Base-by-base conservation (phyloP, 805 yeast genomes). In the Teunomyces stri region DNA sequence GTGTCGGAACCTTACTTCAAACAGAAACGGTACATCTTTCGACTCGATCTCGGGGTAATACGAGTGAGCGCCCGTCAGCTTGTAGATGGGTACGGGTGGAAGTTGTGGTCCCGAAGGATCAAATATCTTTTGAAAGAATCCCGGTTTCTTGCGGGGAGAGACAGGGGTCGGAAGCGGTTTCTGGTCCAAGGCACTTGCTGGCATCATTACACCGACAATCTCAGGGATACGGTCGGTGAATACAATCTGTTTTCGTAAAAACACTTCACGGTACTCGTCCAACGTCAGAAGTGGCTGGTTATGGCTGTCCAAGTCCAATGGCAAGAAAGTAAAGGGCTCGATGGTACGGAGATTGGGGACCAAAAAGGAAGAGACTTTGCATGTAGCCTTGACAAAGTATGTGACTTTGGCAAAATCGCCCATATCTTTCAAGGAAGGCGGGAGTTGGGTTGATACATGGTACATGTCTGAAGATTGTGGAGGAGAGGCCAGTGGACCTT, bases 351-450 rank as follows among this genome's bases (percentile, higher is more conserved):
- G 55, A 49, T 80, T 82, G 22, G 70, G 43, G 46, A 75, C 74
- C 47, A 79, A 65, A 28, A 80, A 56, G 2, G 81, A 71, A 1
- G 82, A 62, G 40, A 83, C 58, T 48, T 77, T 78, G 36, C 82
- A 82, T 0, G 87, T 82, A 7, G 74, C 85, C 60, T 83, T 82
- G 46, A 84, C 70, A 56, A 75, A 82, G 58, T 83, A 83, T 47
- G 72, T 68, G 43, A 81, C 62, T 9, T 60, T 57, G 6, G 78
- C 80, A 56, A 57, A 59, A 31, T 64, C 59, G 11, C 65, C 68
- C 55, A 54, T 58, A 18, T 59, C 69, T 25, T 58, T 51, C n/a
- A 67, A 49, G 2, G 72, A 62, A 1, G 74, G 74, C 0, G 74
- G 74, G 18, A 69, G 56, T 44, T 61, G 70, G 2, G 55, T 29